Percentiles rank a stretch among this genome's conserved stretches.
Evolutionary conservation across 169 alveolate species (phyloP).

Genomic region (Cryptosporidium viatorum): DNA sequence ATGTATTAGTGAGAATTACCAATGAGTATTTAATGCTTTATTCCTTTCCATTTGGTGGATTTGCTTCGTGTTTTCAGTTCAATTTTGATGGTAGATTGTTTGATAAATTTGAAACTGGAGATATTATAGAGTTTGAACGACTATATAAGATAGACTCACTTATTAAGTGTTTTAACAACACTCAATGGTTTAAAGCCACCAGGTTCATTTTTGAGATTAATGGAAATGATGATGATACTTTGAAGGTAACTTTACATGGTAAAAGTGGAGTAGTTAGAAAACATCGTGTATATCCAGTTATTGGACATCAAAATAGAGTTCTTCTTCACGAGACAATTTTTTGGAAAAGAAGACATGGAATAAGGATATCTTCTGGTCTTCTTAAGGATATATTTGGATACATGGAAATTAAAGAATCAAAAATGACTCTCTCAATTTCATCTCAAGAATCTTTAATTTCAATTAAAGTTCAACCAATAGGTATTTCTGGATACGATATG

Average conservation of each 20-base stretch:
- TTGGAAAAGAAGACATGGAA: conserved; percentile 65
- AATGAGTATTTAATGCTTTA: conserved; percentile 48
- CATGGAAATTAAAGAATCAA: conserved; percentile 54
- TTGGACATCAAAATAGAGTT: conserved; percentile 16
- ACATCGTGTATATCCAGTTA: conserved; percentile 45
- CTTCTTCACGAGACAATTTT: conserved; percentile 28
- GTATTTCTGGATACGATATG: not conserved
- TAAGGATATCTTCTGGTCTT: conserved; percentile 51
- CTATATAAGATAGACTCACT: conserved; percentile 20
- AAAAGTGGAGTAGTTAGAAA: conserved; percentile 36
- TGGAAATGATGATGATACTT: conserved; percentile 11
- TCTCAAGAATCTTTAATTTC: conserved; percentile 42
- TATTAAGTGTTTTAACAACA: conserved; percentile 42
- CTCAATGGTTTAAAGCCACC: conserved; percentile 58
- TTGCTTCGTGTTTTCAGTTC: conserved; percentile 64
- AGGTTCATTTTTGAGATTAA: conserved; percentile 1
- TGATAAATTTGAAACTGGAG: conserved; percentile 32
- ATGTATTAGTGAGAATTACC: conserved; percentile 30
- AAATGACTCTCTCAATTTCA: conserved; percentile 29
- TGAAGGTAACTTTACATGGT: conserved; percentile 17
- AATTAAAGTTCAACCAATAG: conserved; percentile 56
- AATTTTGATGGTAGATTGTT: conserved; percentile 32
- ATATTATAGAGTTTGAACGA: conserved; percentile 26
- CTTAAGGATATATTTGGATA: conserved; percentile 56
- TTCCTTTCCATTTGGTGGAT: conserved; percentile 51